phyloP scores from a whole-genome alignment of 2,329 filamentous ascomycete species.

The Paraphoma sp. region DNA sequence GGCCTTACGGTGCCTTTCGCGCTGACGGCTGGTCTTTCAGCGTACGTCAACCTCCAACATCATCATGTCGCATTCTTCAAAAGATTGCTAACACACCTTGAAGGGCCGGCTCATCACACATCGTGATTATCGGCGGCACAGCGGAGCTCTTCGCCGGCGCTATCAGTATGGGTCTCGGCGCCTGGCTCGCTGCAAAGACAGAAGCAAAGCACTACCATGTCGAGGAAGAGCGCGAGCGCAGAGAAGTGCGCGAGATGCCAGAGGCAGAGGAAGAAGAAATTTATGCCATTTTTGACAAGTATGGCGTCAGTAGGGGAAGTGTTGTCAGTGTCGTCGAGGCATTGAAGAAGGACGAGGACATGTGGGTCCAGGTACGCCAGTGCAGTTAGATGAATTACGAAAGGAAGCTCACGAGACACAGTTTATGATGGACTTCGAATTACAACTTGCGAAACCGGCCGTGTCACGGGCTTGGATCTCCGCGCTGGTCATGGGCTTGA shows the following conservation, averaged over 20 bases:
- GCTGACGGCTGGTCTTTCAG: constrained; percentile 74
- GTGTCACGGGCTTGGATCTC: constrained; percentile 56
- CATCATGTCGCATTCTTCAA: background rate
- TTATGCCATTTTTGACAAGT: constrained; percentile 18
- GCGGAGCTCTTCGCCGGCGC: background rate
- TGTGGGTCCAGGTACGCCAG: constrained; percentile 51
- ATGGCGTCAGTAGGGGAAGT: constrained; percentile 53
- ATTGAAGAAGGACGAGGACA: constrained; percentile 56
- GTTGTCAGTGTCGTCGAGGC: constrained; percentile 58
- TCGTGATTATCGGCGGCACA: background rate
- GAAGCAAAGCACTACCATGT: constrained; percentile 56
- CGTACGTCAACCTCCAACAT: constrained; percentile 22
- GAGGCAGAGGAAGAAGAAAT: constrained; percentile 24
- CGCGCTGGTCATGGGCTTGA: constrained; percentile 48
- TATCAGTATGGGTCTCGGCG: background rate
- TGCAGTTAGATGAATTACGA: background rate
- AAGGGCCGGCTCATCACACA: background rate
- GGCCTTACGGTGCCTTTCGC: constrained; percentile 83
- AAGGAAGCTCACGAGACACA: background rate
- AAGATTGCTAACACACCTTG: background rate
- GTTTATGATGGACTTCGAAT: constrained; percentile 68
- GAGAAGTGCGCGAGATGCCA: constrained; percentile 57
- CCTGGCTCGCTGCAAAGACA: background rate
- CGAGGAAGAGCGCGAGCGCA: constrained; percentile 55
- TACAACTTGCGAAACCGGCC: constrained; percentile 52